A percentile compares a stretch with the other conserved stretches of the same genome.
Evolutionary conservation across 1,284 basidiomycete genomes (phyloP).

Genomic region (Sanghuangporus weigelae): DNA sequence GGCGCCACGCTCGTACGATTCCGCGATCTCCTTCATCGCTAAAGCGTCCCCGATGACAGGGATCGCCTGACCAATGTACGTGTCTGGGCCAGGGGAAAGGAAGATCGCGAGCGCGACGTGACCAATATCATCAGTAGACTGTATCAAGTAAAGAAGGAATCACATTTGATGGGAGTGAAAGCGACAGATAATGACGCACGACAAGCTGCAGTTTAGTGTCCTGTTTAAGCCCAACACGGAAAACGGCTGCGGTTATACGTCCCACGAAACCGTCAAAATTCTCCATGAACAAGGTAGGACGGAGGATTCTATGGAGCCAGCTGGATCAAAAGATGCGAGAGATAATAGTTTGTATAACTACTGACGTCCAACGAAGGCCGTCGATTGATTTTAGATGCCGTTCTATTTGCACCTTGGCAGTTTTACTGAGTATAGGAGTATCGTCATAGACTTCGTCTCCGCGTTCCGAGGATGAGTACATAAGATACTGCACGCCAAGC

Average conservation of each 20-base stretch:
- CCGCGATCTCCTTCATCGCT: constrained; percentile 28
- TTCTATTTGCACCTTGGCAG: constrained; percentile 36
- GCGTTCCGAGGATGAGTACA: constrained; percentile 35
- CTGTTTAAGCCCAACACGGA: constrained; percentile 30
- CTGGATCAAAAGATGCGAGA: too few relatives aligned
- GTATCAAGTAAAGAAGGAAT: not conserved
- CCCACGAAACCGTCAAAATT: constrained; percentile 36
- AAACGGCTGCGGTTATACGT: constrained; percentile 28
- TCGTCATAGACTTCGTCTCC: constrained; percentile 33
- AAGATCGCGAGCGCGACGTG: constrained; percentile 32
- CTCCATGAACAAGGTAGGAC: constrained; percentile 36
- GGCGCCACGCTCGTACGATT: constrained; percentile 29
- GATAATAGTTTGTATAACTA: not conserved
- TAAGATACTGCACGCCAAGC: constrained; percentile 29
- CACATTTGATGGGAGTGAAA: not conserved
- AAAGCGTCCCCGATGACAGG: constrained; percentile 29
- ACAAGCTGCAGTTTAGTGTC: constrained; percentile 32
- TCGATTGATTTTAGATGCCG: constrained; percentile 31
- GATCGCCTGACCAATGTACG: constrained; percentile 23
- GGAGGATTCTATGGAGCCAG: constrained; percentile 27
- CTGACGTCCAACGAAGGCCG: constrained; percentile 36
- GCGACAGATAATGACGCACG: constrained; percentile 21
- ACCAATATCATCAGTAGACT: constrained; percentile 36
- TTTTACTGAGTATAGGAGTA: constrained; percentile 25
- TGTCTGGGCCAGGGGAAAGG: constrained; percentile 27